Conservation (phyloP, 106 monocot species). For the Dendrobium catenatum region DNA sequence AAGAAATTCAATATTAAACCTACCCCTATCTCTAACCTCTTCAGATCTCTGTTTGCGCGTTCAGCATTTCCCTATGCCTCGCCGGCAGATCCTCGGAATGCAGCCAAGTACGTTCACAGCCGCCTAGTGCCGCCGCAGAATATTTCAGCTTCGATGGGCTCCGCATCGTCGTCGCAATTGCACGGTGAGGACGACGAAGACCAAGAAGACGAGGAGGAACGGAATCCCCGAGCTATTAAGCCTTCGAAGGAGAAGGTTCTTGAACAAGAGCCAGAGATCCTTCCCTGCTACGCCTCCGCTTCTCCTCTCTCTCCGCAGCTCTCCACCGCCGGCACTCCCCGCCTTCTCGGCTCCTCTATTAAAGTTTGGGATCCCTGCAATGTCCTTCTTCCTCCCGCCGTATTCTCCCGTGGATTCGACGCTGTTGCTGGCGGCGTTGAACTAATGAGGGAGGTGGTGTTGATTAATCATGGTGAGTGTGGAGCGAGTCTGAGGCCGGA, state of each 20-base stretch:
- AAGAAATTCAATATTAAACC: too few relatives aligned
- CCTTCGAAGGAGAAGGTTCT: constrained; percentile 37
- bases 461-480: constrained; percentile 56
- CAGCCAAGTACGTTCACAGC: neutral
- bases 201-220: constrained; percentile 7
- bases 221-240: neutral
- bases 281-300: constrained; percentile 79
- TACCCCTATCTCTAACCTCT: neutral
- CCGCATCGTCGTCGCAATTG: constrained; percentile 34
- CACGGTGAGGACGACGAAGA: constrained; percentile 9
- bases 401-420: constrained; percentile 1
- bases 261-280: constrained; percentile 81
- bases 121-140: neutral
- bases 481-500: constrained; percentile 39
- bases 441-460: constrained; percentile 27
- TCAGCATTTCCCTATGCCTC: neutral
- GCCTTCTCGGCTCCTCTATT: constrained; percentile 35
- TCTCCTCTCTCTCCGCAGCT: constrained; percentile 89
- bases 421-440: neutral
- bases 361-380: constrained; percentile 76
- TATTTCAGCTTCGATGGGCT: constrained; percentile 32
- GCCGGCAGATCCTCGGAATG: neutral
- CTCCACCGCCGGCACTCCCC: constrained; percentile 54
- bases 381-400: constrained; percentile 48
- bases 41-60: neutral